Conservation (phyloP, 2,329 filamentous ascomycete genomes). For the Graphilbum sp. region DNA sequence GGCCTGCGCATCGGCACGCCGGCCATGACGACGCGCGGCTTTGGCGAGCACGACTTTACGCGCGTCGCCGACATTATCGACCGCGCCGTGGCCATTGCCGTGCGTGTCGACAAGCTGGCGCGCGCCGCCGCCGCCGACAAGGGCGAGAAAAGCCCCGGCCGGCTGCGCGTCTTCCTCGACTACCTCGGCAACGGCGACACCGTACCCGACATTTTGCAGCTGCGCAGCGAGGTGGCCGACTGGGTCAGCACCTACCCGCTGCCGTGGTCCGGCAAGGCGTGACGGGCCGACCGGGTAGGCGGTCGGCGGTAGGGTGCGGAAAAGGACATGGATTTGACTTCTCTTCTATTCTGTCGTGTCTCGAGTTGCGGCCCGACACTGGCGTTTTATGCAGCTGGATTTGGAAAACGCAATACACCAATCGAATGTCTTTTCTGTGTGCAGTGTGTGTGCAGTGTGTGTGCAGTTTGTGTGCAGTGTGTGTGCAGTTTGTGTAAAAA, state of each 20-base stretch:
- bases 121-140: constrained; percentile 51
- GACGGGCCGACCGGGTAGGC: too few relatives aligned
- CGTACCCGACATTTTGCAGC: constrained; percentile 54
- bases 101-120: constrained; percentile 57
- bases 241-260: constrained; percentile 62
- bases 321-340: too few relatives aligned
- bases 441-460: too few relatives aligned
- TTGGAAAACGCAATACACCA: too few relatives aligned
- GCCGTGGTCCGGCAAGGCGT: constrained; percentile 38
- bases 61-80: constrained; percentile 76
- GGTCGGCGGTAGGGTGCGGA: too few relatives aligned
- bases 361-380: too few relatives aligned
- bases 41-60: constrained; percentile 74
- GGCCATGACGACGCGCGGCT: constrained; percentile 95
- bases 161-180: constrained; percentile 51
- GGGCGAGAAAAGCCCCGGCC: constrained; percentile 47
- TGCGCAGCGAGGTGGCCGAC: constrained; percentile 58
- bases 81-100: constrained; percentile 63
- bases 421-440: too few relatives aligned
- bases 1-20: constrained; percentile 89
- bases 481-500: too few relatives aligned
- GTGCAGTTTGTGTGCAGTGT: too few relatives aligned
- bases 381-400: too few relatives aligned
- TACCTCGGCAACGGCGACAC: constrained; percentile 51
- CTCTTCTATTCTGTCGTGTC: too few relatives aligned